Conservation (phyloP, 768 basidiomycete species). For the Pleurotus salmoneostramineus region DNA sequence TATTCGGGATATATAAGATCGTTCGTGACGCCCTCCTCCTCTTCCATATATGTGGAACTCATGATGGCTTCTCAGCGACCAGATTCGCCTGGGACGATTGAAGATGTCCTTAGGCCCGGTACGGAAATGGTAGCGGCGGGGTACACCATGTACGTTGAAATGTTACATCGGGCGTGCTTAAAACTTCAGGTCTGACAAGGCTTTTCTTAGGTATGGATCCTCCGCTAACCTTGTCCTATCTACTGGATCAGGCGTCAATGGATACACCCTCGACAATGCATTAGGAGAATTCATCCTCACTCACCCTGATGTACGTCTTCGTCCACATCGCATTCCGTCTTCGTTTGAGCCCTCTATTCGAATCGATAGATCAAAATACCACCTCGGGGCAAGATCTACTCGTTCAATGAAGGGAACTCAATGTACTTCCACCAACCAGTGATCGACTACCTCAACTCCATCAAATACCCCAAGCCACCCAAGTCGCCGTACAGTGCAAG, state of each 20-base stretch:
- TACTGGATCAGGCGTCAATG: constrained; percentile 94
- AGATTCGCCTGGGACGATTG: constrained; percentile 74
- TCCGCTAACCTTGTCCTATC: constrained; percentile 95
- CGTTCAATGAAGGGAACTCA: constrained; percentile 98
- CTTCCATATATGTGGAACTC: background rate
- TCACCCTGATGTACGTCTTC: constrained; percentile 74
- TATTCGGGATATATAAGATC: constrained; percentile 94
- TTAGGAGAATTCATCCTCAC: constrained; percentile 99
- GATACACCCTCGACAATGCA: constrained; percentile 93
- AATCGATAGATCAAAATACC: constrained; percentile 81
- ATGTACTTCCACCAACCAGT: constrained; percentile 89
- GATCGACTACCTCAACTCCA: constrained; percentile 77
- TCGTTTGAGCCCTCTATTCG: background rate
- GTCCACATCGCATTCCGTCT: constrained; percentile 7
- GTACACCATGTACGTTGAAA: constrained; percentile 81
- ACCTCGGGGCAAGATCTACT: constrained; percentile 95
- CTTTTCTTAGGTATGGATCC: constrained; percentile 62
- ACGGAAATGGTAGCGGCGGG: constrained; percentile 97
- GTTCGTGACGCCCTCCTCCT: constrained; percentile 41
- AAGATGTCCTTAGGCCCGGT: constrained; percentile 91
- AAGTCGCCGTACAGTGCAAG: constrained; percentile 87
- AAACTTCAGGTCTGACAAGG: no score
- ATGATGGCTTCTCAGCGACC: constrained; percentile 42
- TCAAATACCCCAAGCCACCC: constrained; percentile 81
- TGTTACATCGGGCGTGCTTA: background rate